Evolutionary conservation across 345 rosid genomes (phyloP), one percentile per base, ranked within the genome.

Genomic region (Euphorbia pulcherrima): DNA sequence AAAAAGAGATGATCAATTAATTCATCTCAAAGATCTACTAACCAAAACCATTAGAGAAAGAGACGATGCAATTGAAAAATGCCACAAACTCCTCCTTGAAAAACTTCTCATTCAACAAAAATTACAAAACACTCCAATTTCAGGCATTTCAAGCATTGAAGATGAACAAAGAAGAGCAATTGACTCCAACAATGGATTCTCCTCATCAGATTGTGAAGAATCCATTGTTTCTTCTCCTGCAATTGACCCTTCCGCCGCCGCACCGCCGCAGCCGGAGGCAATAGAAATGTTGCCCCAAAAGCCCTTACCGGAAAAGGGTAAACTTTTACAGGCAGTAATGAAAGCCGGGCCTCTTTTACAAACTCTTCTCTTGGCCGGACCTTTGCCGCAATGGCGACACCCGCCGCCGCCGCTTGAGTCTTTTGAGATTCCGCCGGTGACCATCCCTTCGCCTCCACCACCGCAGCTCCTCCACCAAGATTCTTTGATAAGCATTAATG

Each of bases 301-400:
- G 79, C 94, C 94, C 68, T 79, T 93, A 27, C 98, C 98, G 7
- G 97, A 94, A 71, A 94, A 94, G 75, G 99, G 99, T 7, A 91
- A 89, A 86, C 92, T 94, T 73, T 79, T 94, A 70, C 91, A 94
- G 67, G 97, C 99, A 48, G 99, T 94, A 39, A 85, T 94, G 82
- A 85, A 88, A 82, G 97, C 97, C 23, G 99, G 99, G 1, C 99
- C 99, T n/a, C 82, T 94, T 30, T 80, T 94, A 70, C 88, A 89
- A 79, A 94, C 99, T 8, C 86, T 94, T 1, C 95, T 94, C 46
- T 79, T 94, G 67, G 99, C 97, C 0, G 99, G 96, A 33, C 97
- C 97, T 30, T 82, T 94, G 40, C 99, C 99, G 60, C 92, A 94
- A 72, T 94, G 99, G 99, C 87, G 84, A 39, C 88, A 91, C 79